Evolutionary conservation across 2,329 filamentous ascomycete species (phyloP).

Genomic region (Claviceps sp.): DNA sequence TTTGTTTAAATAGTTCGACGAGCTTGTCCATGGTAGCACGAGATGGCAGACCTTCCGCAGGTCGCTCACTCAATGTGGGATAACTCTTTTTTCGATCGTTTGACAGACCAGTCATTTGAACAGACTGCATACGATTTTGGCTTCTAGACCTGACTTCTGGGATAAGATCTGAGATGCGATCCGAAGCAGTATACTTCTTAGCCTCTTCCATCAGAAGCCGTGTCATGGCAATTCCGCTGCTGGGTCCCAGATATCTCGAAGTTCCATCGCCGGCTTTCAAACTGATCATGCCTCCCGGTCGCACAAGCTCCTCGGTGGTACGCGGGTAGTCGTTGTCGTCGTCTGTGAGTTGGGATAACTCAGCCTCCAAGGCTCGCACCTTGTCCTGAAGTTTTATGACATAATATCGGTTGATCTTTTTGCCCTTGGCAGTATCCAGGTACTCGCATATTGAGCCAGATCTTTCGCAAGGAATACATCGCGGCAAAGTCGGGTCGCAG

Average conservation of each 20-base stretch:
- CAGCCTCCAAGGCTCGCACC: conserved; percentile 67
- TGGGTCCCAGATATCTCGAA: conserved; percentile 79
- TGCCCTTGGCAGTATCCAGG: conserved; percentile 77
- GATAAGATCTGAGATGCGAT: conserved; percentile 84
- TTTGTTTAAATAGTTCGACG: conserved; percentile 73
- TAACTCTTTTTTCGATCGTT: conserved; percentile 70
- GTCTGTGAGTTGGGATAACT: conserved; percentile 66
- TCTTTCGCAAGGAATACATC: conserved; percentile 84
- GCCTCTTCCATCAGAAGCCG: conserved; percentile 92
- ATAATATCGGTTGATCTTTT: conserved; percentile 79
- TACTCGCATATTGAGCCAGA: conserved; percentile 90
- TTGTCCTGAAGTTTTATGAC: conserved; percentile 84
- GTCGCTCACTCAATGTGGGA: conserved; percentile 74
- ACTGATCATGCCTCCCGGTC: conserved; percentile 72
- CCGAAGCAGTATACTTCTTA: conserved; percentile 81
- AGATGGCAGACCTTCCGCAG: conserved; percentile 63
- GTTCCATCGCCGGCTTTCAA: conserved; percentile 76
- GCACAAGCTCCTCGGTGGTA: conserved; percentile 72
- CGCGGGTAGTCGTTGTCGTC: conserved; percentile 58
- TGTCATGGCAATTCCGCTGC: conserved; percentile 91
- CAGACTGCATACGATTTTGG: conserved; percentile 43
- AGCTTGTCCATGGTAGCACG: conserved; percentile 63
- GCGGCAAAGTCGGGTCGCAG: conserved; percentile 85
- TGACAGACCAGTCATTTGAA: conserved; percentile 34
- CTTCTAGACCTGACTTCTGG: conserved; percentile 55